Conservation (phyloP, 306 rosid species). For the Spatholobus suberectus region DNA sequence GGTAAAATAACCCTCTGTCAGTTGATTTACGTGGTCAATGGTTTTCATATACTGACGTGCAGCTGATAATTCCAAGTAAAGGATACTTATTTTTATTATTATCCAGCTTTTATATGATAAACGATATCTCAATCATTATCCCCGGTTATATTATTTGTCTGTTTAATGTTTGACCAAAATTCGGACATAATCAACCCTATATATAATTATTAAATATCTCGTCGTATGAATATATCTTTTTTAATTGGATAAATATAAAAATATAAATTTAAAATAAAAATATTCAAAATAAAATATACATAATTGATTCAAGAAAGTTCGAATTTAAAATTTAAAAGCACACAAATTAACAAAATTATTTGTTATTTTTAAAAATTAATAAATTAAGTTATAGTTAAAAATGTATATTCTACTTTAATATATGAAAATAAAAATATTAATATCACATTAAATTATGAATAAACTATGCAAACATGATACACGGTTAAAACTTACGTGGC, state of each 20-base stretch:
- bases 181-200: background rate
- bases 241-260: background rate
- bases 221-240: background rate
- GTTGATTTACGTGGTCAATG: too few species aligned
- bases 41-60: background rate
- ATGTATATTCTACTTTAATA: background rate
- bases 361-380: background rate
- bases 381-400: background rate
- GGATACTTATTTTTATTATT: background rate
- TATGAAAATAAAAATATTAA: background rate
- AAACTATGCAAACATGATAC: background rate
- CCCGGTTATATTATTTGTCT: background rate
- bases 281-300: background rate
- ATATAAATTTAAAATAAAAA: background rate
- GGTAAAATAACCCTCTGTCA: too few species aligned
- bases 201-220: background rate
- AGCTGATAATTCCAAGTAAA: background rate
- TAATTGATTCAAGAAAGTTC: background rate
- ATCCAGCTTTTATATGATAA: background rate
- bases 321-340: background rate
- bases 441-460: background rate
- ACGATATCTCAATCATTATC: background rate
- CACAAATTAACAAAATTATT: background rate
- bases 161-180: slow-evolving; percentile 3
- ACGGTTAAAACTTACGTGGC: background rate